Evolutionary conservation across 352 stramenopile species (phyloP), one percentile per base, ranked within the genome.

Genomic region (Pythium plurisporium): DNA sequence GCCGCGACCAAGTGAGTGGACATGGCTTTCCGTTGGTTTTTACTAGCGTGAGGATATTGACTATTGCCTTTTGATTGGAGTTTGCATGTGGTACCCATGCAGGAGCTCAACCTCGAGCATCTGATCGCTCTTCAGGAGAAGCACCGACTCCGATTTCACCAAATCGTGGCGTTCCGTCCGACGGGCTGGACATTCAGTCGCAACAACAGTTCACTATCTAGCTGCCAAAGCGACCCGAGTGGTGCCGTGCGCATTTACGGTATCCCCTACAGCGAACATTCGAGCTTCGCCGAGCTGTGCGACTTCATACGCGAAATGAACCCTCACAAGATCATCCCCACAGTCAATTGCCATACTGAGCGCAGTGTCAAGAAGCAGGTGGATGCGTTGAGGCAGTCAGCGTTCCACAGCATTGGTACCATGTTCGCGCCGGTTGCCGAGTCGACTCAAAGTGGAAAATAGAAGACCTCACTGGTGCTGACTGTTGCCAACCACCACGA

Each of bases 211-310:
- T 78, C 65, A 36, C 60, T 89, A 36, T 87, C 82, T 36, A 90
- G 68, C 44, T 96, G 66, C 69, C 95, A 73, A 42, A 89, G 62
- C 23, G 83, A 96, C 50, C 73, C 73, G 20, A 88, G 73, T 37
- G 88, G 85, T n/a, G 86, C 82, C 31, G 79, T 97, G 42, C 80
- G 69, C 29, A 85, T 98, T 44, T 96, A 98, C 65, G 91, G 89
- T 46, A 87, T 98, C 34, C 96, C 96, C 4, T 99, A 99, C 76
- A 97, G 87, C 59, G 96, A 99, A 58, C 96, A 99, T 70, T 98
- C 88, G 23, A 97, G 84, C 62, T 99, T 98, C 67, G 81, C 82
- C 5, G 96, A 99, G 67, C 76, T 99, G 9, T 86, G 91, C 30
- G 87, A 97, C 37, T 98, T 98, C 62, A 66, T 91, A 20, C 87